These are phyloP conservation scores for Gremmenia infestans DNA, from an alignment of 2,329 filamentous ascomycete genomes.

Conservation along the genomic window DNA sequence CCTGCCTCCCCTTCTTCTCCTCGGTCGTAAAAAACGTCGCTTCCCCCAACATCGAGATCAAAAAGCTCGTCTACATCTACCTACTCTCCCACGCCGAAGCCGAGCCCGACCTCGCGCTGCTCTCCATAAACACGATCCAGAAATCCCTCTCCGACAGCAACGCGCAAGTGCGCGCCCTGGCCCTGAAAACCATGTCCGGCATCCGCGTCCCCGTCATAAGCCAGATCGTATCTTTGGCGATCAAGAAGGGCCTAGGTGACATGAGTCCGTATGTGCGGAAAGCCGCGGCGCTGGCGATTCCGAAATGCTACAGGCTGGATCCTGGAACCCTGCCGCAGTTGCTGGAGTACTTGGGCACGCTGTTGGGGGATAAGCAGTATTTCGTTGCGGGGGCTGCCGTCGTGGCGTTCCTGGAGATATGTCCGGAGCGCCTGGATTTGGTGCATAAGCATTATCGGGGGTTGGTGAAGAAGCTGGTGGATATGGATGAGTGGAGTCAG, in stretches of 20 bases:
- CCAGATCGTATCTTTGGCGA: slow-evolving; percentile 92
- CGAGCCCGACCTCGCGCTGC: slow-evolving; percentile 88
- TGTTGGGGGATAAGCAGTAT: slow-evolving; percentile 89
- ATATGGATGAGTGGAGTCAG: slow-evolving; percentile 99
- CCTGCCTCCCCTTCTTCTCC: slow-evolving; percentile 92
- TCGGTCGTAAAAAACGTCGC: slow-evolving; percentile 97
- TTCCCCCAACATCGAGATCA: slow-evolving; percentile 88
- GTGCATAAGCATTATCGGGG: slow-evolving; percentile 86
- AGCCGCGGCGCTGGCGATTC: slow-evolving; percentile 86
- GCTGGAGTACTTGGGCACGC: slow-evolving; percentile 69
- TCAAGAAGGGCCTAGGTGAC: slow-evolving; percentile 88
- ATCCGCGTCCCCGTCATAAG: slow-evolving; percentile 97
- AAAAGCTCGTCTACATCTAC: slow-evolving; percentile 98
- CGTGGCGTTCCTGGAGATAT: slow-evolving; percentile 81
- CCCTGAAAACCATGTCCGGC: slow-evolving; percentile 92
- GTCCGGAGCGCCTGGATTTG: slow-evolving; percentile 79
- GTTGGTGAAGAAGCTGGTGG: slow-evolving; percentile 83
- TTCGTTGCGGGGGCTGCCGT: slow-evolving; percentile 95
- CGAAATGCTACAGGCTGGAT: slow-evolving; percentile 91
- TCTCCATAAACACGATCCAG: slow-evolving; percentile 98
- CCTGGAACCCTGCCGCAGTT: slow-evolving; percentile 80
- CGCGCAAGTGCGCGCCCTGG: slow-evolving; percentile 84
- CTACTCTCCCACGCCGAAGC: slow-evolving; percentile 94
- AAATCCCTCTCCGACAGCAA: slow-evolving; percentile 93
- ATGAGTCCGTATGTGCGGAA: slow-evolving; percentile 94